Evolutionary conservation across 202 grass and related monocot species (phyloP).

Genomic region (Eragrostis tef): DNA sequence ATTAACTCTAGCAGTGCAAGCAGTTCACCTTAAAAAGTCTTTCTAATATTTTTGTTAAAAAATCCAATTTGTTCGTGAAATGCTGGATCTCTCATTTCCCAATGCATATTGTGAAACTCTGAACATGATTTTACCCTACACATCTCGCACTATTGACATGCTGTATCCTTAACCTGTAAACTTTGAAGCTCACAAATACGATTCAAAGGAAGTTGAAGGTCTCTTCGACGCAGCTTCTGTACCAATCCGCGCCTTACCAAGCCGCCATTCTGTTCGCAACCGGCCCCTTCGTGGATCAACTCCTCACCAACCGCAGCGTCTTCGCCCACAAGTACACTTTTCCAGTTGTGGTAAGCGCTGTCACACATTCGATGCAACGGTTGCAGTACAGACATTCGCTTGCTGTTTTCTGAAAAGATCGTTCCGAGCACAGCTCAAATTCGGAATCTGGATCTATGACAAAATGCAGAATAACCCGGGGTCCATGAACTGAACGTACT

Average conservation of each 20-base stretch:
- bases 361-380: background rate
- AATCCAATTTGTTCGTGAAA: background rate
- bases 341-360: conserved; percentile 61
- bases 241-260: conserved; percentile 86
- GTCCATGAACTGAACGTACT: background rate
- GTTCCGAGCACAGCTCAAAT: background rate
- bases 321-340: conserved; percentile 63
- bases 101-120: background rate
- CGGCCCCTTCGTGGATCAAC: conserved; percentile 75
- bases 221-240: conserved; percentile 83
- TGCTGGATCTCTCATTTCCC: background rate
- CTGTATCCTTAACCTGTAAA: conserved; percentile 61
- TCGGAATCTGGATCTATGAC: background rate
- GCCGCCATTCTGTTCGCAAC: conserved; percentile 69
- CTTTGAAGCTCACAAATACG: conserved; percentile 80
- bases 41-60: background rate
- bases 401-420: background rate
- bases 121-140: background rate
- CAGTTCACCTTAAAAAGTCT: background rate
- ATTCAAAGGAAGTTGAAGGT: conserved; percentile 96
- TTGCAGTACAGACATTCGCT: background rate
- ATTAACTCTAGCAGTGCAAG: background rate
- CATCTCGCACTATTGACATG: background rate
- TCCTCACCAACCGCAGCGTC: conserved; percentile 80
- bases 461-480: background rate